phyloP scores from a whole-genome alignment of 148 eudicot genomes.

The Chenopodium suecicum region DNA sequence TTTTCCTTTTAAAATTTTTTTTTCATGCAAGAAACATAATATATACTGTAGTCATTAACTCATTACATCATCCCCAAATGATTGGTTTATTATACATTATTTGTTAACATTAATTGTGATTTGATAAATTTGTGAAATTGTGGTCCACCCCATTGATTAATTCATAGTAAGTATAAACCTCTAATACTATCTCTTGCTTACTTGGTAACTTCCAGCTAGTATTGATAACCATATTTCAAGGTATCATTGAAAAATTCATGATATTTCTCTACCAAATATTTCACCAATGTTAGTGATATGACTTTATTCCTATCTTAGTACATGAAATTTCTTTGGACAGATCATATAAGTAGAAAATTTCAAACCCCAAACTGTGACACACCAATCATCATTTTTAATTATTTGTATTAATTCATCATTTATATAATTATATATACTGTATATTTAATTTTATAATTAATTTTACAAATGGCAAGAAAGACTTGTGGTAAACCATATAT shows the following conservation, averaged over 20 bases:
- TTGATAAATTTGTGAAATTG: not conserved
- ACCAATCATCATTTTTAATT: not conserved
- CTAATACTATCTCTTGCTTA: not conserved
- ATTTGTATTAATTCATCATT: no score
- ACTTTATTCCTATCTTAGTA: not conserved
- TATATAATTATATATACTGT: no score
- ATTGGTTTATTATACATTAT: not conserved
- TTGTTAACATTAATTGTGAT: not conserved
- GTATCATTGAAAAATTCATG: not conserved
- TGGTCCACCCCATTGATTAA: not conserved
- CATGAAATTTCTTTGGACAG: not conserved
- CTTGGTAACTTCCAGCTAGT: not conserved
- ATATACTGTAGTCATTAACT: not conserved
- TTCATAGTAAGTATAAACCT: no score
- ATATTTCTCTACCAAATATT: not conserved
- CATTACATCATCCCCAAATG: not conserved
- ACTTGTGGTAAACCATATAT: not conserved
- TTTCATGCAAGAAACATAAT: no score
- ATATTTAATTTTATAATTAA: no score
- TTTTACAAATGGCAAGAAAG: slow-evolving; percentile 5
- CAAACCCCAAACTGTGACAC: not conserved
- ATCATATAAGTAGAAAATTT: not conserved
- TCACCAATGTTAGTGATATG: not conserved
- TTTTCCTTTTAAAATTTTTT: no score
- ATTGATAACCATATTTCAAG: not conserved